Evolutionary conservation across 2,329 filamentous ascomycete genomes (phyloP).

Genomic region (Septoria petroselini): DNA sequence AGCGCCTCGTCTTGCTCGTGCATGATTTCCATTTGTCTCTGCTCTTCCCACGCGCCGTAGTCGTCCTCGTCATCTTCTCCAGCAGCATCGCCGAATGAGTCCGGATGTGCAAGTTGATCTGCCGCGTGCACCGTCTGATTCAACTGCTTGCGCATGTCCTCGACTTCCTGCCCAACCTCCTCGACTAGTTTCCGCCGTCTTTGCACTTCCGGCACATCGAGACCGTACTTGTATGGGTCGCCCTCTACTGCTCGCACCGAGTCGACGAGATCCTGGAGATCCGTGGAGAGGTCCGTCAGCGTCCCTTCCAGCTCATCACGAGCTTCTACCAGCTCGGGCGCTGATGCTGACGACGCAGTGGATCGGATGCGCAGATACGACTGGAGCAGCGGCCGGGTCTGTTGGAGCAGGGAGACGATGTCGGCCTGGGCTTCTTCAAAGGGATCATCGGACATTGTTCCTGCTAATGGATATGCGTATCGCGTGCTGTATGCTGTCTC

Average conservation of each 20-base stretch:
- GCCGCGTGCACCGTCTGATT: constrained; percentile 54
- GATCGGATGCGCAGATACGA: constrained; percentile 96
- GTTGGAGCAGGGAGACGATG: constrained; percentile 76
- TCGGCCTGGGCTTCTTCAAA: constrained; percentile 60
- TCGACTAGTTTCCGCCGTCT: constrained; percentile 78
- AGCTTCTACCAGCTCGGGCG: constrained; percentile 65
- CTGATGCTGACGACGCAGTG: constrained; percentile 66
- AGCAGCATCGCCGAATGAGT: constrained; percentile 48
- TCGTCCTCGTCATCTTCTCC: constrained; percentile 51
- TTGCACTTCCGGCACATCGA: constrained; percentile 76
- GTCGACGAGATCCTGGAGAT: constrained; percentile 82
- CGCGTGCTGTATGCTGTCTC: neutral
- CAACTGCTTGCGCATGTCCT: constrained; percentile 83
- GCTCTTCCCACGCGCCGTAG: constrained; percentile 74
- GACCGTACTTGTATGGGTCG: constrained; percentile 80
- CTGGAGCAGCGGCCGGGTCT: constrained; percentile 80
- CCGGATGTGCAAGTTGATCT: constrained; percentile 55
- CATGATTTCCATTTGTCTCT: constrained; percentile 89
- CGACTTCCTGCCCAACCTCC: constrained; percentile 84
- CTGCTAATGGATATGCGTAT: no score
- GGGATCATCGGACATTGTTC: constrained; percentile 43
- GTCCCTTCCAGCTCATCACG: constrained; percentile 75
- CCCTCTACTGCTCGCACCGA: constrained; percentile 84
- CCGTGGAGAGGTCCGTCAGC: constrained; percentile 69
- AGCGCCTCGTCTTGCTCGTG: constrained; percentile 90